Conservation (phyloP, 2,329 filamentous ascomycete species). For the Delphinella strobiligena region DNA sequence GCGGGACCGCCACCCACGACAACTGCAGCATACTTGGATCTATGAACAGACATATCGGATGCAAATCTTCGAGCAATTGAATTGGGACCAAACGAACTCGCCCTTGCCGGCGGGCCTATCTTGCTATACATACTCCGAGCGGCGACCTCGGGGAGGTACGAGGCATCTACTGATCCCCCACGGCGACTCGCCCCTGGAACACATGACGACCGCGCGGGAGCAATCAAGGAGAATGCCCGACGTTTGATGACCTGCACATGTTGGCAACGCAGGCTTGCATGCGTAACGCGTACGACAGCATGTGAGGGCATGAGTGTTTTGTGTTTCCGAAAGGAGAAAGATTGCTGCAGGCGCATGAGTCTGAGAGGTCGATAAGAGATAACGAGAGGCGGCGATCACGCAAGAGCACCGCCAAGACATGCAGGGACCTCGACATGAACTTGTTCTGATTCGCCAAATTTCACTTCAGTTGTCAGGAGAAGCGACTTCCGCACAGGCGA, state of each 20-base stretch:
- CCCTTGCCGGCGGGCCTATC: too few species aligned
- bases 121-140: neutral
- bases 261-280: neutral
- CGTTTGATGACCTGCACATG: neutral
- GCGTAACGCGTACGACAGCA: neutral
- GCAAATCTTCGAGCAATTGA: neutral
- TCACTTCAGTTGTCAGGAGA: too few species aligned
- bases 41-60: constrained; percentile 11
- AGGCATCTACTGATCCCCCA: neutral
- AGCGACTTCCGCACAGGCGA: too few species aligned
- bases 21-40: constrained; percentile 35
- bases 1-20: constrained; percentile 49
- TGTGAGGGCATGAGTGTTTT: neutral
- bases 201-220: neutral
- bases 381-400: too few species aligned
- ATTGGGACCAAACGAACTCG: neutral
- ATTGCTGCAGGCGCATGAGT: too few species aligned
- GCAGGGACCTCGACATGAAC: too few species aligned
- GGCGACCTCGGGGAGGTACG: neutral
- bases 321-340: too few species aligned
- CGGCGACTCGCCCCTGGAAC: neutral
- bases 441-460: too few species aligned
- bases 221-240: neutral
- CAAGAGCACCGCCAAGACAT: too few species aligned
- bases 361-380: too few species aligned